phyloP scores from a whole-genome alignment of 2,329 filamentous ascomycete genomes.

The Fusarium coffeatum region DNA sequence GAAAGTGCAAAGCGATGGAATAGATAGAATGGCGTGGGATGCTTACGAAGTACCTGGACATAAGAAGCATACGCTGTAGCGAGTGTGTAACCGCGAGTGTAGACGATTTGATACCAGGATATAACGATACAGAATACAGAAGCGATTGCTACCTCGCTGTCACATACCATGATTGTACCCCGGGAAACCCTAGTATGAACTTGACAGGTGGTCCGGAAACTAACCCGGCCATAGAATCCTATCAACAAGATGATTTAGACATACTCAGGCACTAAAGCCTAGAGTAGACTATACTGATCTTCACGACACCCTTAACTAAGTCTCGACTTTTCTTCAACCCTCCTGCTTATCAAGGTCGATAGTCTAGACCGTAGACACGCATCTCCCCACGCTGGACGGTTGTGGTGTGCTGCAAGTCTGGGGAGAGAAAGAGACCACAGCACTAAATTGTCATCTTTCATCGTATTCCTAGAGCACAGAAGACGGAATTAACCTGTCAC shows the following conservation, averaged over 20 bases:
- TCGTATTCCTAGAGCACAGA: neutral
- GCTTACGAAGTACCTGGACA: neutral
- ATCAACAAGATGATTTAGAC: no score
- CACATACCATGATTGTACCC: neutral
- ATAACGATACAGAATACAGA: constrained; percentile 4
- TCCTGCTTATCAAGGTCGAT: constrained; percentile 9
- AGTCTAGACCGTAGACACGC: neutral
- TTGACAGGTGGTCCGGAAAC: no score
- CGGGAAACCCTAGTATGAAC: neutral
- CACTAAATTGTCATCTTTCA: neutral
- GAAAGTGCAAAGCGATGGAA: neutral
- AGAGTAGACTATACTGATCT: no score
- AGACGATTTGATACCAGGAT: constrained; percentile 10
- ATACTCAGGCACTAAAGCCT: no score
- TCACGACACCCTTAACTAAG: no score
- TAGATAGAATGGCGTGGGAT: constrained; percentile 12
- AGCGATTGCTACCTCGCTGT: neutral
- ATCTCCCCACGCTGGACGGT: constrained; percentile 14
- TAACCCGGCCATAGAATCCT: no score
- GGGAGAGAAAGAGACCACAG: constrained; percentile 41
- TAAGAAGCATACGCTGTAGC: neutral
- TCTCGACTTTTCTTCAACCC: no score
- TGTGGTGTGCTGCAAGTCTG: constrained; percentile 30
- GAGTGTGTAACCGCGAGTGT: neutral
- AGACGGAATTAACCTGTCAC: neutral